Conservation (phyloP, 805 yeast species). For the Wickerhamomyces kurtzmanii region DNA sequence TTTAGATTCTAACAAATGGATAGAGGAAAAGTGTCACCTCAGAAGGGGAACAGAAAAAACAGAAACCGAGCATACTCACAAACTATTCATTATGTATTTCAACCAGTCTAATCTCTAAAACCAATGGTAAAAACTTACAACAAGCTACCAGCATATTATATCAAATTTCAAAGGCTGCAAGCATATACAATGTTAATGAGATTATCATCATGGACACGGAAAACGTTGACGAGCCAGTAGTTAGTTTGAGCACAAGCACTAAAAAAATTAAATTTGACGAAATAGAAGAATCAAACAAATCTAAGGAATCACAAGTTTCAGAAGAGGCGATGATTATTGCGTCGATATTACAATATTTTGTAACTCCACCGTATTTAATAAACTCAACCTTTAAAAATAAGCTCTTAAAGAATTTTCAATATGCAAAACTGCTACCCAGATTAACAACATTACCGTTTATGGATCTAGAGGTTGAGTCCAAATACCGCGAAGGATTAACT, state of each 20-base stretch:
- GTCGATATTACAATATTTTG: conserved; percentile 63
- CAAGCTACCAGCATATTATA: conserved; percentile 69
- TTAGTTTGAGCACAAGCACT: conserved; percentile 8
- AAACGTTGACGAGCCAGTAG: conserved; percentile 12
- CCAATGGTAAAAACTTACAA: conserved; percentile 54
- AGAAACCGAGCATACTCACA: too few relatives aligned
- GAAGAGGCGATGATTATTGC: conserved; percentile 48
- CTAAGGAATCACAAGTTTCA: conserved; percentile 12
- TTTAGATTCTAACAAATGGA: too few relatives aligned
- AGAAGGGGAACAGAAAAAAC: too few relatives aligned
- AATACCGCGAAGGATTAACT: conserved; percentile 52
- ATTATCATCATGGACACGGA: conserved; percentile 56
- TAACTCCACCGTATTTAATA: conserved; percentile 76
- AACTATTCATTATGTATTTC: conserved; percentile 66
- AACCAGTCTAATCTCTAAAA: conserved; percentile 42
- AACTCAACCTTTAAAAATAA: conserved; percentile 49
- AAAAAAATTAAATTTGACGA: conserved; percentile 24
- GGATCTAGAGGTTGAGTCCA: conserved; percentile 30
- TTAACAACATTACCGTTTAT: conserved; percentile 69
- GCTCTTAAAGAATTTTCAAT: conserved; percentile 36
- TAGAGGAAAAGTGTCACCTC: too few relatives aligned
- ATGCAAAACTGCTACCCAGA: conserved; percentile 64
- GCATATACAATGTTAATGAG: conserved; percentile 63
- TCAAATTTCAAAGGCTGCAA: conserved; percentile 70
- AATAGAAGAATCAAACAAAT: conserved; percentile 7